Percentiles rank a stretch among this genome's conserved stretches.
phyloP scores from a whole-genome alignment of 306 rosid genomes.

The Fagus crenata region DNA sequence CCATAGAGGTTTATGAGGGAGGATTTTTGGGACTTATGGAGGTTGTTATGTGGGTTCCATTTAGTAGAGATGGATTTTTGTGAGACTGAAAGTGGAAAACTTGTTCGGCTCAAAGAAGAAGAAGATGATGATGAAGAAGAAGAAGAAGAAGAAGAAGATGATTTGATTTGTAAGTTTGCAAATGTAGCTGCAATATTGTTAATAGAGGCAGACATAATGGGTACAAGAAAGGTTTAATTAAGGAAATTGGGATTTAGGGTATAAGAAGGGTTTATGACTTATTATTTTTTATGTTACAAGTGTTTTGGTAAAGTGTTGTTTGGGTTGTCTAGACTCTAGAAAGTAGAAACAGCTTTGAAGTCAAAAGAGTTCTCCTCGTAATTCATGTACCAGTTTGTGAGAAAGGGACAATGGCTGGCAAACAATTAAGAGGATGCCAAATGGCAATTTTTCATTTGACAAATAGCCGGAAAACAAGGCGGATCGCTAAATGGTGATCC shows the following conservation, averaged over 20 bases:
- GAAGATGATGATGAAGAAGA: constrained; percentile 13
- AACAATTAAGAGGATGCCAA: background rate
- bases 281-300: no score
- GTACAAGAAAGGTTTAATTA: background rate
- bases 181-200: constrained; percentile 42
- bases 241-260: background rate
- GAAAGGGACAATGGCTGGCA: background rate
- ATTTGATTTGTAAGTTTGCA: constrained; percentile 9
- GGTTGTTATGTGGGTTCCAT: constrained; percentile 15
- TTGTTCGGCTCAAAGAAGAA: constrained; percentile 4
- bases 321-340: background rate
- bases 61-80: constrained; percentile 22
- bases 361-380: background rate
- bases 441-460: background rate
- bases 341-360: background rate
- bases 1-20: constrained; percentile 30
- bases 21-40: constrained; percentile 7
- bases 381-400: background rate
- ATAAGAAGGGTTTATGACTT: background rate
- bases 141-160: background rate
- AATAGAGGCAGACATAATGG: constrained; percentile 27
- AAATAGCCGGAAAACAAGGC: no score
- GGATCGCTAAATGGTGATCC: no score
- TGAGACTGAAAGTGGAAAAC: constrained; percentile 6
- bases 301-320: background rate